Percentiles rank a stretch among this genome's conserved stretches.
These are phyloP conservation scores for Cyclotella choctawhatcheeana DNA, from an alignment of 108 stramenopile species.

Conservation along the genomic window DNA sequence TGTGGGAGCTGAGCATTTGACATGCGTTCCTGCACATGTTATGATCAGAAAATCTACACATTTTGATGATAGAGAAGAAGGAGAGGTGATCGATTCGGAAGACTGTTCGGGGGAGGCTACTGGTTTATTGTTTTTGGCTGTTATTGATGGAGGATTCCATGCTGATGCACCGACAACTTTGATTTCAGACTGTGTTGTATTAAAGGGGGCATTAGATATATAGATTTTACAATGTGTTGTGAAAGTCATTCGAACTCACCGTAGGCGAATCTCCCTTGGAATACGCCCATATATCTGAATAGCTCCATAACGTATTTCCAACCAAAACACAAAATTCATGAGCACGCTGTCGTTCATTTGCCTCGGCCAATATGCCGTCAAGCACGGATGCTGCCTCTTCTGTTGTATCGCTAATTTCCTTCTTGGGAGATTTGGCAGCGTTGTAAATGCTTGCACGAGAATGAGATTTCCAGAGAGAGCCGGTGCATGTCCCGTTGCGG, in stretches of 20 bases:
- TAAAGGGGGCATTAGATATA: not conserved
- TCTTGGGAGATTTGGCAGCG: not conserved
- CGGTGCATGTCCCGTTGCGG: conserved; percentile 49
- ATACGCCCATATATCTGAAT: conserved; percentile 65
- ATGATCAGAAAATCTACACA: conserved; percentile 59
- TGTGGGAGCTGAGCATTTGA: conserved; percentile 69
- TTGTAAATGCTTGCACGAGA: conserved; percentile 10
- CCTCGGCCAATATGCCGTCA: conserved; percentile 48
- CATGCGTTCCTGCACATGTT: conserved; percentile 79
- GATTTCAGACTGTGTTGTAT: conserved; percentile 69
- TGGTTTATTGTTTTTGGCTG: conserved; percentile 5
- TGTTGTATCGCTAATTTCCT: not conserved
- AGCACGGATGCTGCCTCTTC: conserved; percentile 22
- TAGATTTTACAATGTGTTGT: too few species aligned
- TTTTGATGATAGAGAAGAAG: conserved; percentile 22
- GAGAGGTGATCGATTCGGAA: conserved; percentile 37
- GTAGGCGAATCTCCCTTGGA: conserved; percentile 72
- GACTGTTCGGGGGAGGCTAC: conserved; percentile 38
- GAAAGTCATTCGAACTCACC: conserved; percentile 26
- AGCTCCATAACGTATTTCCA: conserved; percentile 71
- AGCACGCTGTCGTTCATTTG: conserved; percentile 52
- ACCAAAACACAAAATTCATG: conserved; percentile 77
- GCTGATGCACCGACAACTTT: conserved; percentile 82
- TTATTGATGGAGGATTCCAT: conserved; percentile 52
- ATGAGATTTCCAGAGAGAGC: conserved; percentile 57